These are phyloP conservation scores for Cylindrodendrum hubeiense DNA, from an alignment of 2,329 filamentous ascomycete species.

Conservation along the genomic window DNA sequence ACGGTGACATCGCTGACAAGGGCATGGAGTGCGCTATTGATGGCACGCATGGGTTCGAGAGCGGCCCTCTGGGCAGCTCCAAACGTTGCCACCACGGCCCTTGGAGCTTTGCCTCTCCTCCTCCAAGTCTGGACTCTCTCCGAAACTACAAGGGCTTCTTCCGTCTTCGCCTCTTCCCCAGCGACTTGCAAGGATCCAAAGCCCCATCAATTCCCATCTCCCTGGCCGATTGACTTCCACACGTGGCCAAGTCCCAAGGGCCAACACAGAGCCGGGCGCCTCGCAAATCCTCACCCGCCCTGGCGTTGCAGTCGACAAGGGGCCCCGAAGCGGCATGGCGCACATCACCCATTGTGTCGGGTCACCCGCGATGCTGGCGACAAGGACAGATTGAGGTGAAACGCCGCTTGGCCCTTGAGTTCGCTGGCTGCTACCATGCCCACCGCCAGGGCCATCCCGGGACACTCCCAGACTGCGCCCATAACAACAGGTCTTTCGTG, in stretches of 20 bases:
- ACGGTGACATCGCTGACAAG: constrained; percentile 18
- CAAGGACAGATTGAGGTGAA: constrained; percentile 32
- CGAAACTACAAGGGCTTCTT: not conserved
- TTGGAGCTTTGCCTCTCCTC: constrained; percentile 6
- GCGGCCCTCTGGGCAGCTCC: not conserved
- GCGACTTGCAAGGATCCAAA: not conserved
- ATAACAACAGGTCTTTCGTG: constrained; percentile 3
- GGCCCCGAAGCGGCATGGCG: constrained; percentile 42
- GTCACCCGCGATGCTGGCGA: constrained; percentile 34
- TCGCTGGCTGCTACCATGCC: constrained; percentile 15
- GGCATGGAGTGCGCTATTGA: constrained; percentile 21
- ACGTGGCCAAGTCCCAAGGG: constrained; percentile 38
- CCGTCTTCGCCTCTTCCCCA: not conserved
- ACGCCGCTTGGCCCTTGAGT: constrained; percentile 25
- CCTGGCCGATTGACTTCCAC: constrained; percentile 33
- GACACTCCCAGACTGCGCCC: not conserved
- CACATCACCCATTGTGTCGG: constrained; percentile 47
- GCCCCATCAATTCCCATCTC: not conserved
- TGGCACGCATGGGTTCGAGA: constrained; percentile 13
- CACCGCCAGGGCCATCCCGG: not conserved
- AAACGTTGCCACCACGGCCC: not conserved
- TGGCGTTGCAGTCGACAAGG: constrained; percentile 32
- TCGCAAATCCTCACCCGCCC: constrained; percentile 28
- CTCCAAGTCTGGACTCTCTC: constrained; percentile 2
- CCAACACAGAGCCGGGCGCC: constrained; percentile 26